Evolutionary conservation across 1,284 basidiomycete species (phyloP), one percentile per base, ranked within the genome.

Genomic region (Schizophyllum commune): DNA sequence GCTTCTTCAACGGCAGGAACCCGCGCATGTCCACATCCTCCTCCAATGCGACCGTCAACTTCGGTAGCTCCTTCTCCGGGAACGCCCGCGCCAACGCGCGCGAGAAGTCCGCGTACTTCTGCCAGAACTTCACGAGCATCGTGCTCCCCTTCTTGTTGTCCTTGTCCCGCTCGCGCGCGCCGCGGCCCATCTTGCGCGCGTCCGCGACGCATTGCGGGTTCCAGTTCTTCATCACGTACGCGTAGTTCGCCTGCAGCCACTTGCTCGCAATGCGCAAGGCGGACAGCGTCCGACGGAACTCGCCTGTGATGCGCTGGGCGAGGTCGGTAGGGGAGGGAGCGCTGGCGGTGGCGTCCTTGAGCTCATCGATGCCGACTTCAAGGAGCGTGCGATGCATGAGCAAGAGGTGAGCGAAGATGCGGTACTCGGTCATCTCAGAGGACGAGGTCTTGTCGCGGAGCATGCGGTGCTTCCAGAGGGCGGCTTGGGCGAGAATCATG

Each of bases 21-120:
- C 95, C 96, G 52, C 82, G 80, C 79, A 97, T 83, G 63, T 98
- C 96, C 4, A 88, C 74, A 72, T 99, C 96, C 73, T 99, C 96
- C 64, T 97, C 94, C 61, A 98, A 75, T n/a, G 85, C 82, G 1
- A 81, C 79, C 3, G 76, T 77, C 19, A 91, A 76, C 19, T 74
- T 70, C 1, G 92, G 92, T 21, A 97, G 72, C 55, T 78, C 79
- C 2, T 80, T 78, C 2, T 79, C 72, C 0, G 94, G 94, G 73
- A 98, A 98, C 0, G 84, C 77, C 7, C 77, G 75, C 13, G 79
- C 77, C 22, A 98, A 75, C 6, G 82, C 74, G 54, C 83, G 82
- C 59, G 86, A 78, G 64, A 96, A 93, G 19, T 81, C 79, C 8
- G 83, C 80, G 71, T 92, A 95, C 39, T 79, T 75, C 15, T 74